A percentile compares a stretch with the other conserved stretches of the same genome.
phyloP scores from a whole-genome alignment of 352 stramenopile genomes.

The Blastocystis sp. region DNA sequence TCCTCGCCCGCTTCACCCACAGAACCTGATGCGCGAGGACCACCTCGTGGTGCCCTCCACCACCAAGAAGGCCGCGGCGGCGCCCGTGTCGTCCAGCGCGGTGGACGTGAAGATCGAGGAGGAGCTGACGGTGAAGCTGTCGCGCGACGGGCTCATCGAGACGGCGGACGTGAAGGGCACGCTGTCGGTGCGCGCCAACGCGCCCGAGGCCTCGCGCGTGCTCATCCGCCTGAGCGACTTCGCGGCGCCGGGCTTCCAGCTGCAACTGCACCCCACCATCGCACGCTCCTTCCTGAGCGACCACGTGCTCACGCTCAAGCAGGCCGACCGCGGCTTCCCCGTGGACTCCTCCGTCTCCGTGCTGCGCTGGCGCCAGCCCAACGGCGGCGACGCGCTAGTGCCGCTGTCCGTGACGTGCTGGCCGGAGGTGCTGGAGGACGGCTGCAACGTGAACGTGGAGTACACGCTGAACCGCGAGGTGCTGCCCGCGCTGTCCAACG shows the following conservation, averaged over 20 bases:
- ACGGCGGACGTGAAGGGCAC: conserved; percentile 61
- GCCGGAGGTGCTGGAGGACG: conserved; percentile 18
- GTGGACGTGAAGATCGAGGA: conserved; percentile 50
- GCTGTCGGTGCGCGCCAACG: conserved; percentile 29
- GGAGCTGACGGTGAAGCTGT: conserved; percentile 48
- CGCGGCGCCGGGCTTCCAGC: not conserved
- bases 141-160: conserved; percentile 54
- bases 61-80: not conserved
- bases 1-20: not conserved
- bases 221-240: conserved; percentile 9
- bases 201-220: not conserved
- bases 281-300: conserved; percentile 37
- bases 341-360: conserved; percentile 49
- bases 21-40: conserved; percentile 36
- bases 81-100: not conserved
- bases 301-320: conserved; percentile 42
- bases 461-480: conserved; percentile 50
- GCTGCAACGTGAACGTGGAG: conserved; percentile 42
- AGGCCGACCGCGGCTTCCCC: conserved; percentile 49
- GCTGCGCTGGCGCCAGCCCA: conserved; percentile 34
- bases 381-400: not conserved
- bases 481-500: not conserved
- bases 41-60: not conserved
- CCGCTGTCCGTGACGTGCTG: conserved; percentile 56
- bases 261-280: conserved; percentile 49